Evolutionary conservation across 2,329 filamentous ascomycete genomes (phyloP).

Genomic region (Zarea fungicola): DNA sequence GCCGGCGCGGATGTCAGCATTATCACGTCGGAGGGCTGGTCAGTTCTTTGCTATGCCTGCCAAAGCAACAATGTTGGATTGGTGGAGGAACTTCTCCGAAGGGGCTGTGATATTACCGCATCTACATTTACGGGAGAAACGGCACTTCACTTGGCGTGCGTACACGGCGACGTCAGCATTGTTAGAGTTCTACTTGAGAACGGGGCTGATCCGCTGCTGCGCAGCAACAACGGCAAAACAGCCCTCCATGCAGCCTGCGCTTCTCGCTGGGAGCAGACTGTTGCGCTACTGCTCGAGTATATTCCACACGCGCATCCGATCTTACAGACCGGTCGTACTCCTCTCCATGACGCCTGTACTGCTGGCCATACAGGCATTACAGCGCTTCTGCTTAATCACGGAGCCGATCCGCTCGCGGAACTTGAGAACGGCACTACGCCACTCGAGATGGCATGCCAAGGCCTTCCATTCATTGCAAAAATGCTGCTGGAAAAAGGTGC

Average conservation of each 20-base stretch:
- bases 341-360: slow-evolving; percentile 1
- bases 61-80: neutral
- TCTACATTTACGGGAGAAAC: neutral
- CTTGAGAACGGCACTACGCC: neutral
- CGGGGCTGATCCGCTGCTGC: neutral
- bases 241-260: neutral
- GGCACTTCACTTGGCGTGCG: neutral
- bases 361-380: slow-evolving; percentile 1
- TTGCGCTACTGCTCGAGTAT: neutral
- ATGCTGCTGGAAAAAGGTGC: slow-evolving; percentile 7
- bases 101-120: neutral
- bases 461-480: neutral
- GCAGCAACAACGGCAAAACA: neutral
- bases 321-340: neutral
- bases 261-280: neutral
- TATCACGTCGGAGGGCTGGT: neutral
- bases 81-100: neutral
- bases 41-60: neutral
- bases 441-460: slow-evolving; percentile 2
- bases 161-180: neutral
- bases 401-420: neutral
- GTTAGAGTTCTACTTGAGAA: neutral
- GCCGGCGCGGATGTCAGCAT: slow-evolving; percentile 5
- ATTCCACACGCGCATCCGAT: neutral
- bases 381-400: neutral